Percentiles rank a stretch among this genome's conserved stretches.
These are phyloP conservation scores for Ormosia emarginata DNA, from an alignment of 306 rosid genomes.

Conservation along the genomic window DNA sequence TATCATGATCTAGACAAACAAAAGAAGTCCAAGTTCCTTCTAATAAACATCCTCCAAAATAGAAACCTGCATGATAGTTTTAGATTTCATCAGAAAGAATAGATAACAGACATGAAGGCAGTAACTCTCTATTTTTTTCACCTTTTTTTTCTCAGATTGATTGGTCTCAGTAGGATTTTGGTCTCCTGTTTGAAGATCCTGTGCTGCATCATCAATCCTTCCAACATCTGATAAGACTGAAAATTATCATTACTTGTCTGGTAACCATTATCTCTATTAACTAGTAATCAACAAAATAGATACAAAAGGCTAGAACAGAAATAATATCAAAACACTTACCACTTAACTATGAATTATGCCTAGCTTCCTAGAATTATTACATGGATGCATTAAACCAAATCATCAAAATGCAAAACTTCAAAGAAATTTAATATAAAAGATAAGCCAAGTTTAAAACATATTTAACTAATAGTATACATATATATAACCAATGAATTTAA, in stretches of 20 bases:
- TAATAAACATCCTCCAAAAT: conserved; percentile 38
- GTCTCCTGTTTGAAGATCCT: no score
- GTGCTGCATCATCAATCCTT: no score
- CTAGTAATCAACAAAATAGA: not conserved
- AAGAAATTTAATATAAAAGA: not conserved
- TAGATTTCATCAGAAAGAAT: not conserved
- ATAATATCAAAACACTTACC: conserved; percentile 5
- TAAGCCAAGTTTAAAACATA: not conserved
- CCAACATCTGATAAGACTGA: no score
- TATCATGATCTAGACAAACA: conserved; percentile 51
- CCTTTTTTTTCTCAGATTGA: no score
- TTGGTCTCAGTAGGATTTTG: no score
- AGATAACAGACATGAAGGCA: not conserved
- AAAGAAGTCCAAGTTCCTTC: conserved; percentile 57
- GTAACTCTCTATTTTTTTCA: not conserved
- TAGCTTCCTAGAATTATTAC: conserved; percentile 53
- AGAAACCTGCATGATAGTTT: conserved; percentile 40
- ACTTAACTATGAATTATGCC: conserved; percentile 16
- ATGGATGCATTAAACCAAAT: not conserved
- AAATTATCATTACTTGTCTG: no score
- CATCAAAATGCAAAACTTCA: not conserved
- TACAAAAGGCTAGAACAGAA: not conserved
- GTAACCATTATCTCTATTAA: no score
- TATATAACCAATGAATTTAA: no score
- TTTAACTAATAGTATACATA: no score